Base-by-base conservation (phyloP, 2,329 filamentous ascomycete genomes). In the Colletotrichum nymphaeae region DNA sequence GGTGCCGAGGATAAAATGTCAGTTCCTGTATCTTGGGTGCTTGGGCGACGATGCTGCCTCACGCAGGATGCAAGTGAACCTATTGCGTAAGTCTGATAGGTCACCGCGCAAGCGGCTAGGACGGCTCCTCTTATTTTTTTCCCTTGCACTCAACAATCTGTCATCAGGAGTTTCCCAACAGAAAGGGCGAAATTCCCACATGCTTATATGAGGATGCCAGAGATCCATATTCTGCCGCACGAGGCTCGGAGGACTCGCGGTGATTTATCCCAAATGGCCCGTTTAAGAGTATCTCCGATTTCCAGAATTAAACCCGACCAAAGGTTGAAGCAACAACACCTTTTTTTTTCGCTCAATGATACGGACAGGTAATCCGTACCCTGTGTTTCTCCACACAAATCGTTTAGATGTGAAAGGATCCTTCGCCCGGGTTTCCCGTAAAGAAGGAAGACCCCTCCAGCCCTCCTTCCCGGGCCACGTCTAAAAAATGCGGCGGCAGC, bases 141-240 rank as follows among this genome's bases (percentile, higher is more conserved):
- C 32, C 9, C 16, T 26, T 42, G 32, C 30, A 63, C 67, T 73
- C 67, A 73, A 73, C 71, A 73, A 53, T 71, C 55, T 56, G 60
- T 62, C 60, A 65, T 57, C 60, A n/a, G 62, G 32, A 28, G 49
- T 53, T 53, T 67, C 70, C 67, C 71, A 73, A 73, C 67, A 73
- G 65, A 66, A 32, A 55, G 35, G 30, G 12, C 55, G 26, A 42
- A 42, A 69, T 55, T 73, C 56, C 67, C 70, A 73, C 67, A 70
- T 49, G 42, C 49, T 9, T 37, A 64, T 22, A 42, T 42, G 37
- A 57, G 26, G 63, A 26, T 19, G 22, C 22, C 24, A 49, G 9
- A 22, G 9, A 28, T 67, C 56, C 63, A 67, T 62, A 67, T 62
- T 24, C 14, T 42, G 58, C 53, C 30, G 66, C 62, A 58, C 42